A percentile compares a stretch with the other conserved stretches of the same genome.
These are phyloP conservation scores for Fusarium nelsonii DNA, from an alignment of 2,329 filamentous ascomycete species.

Conservation along the genomic window DNA sequence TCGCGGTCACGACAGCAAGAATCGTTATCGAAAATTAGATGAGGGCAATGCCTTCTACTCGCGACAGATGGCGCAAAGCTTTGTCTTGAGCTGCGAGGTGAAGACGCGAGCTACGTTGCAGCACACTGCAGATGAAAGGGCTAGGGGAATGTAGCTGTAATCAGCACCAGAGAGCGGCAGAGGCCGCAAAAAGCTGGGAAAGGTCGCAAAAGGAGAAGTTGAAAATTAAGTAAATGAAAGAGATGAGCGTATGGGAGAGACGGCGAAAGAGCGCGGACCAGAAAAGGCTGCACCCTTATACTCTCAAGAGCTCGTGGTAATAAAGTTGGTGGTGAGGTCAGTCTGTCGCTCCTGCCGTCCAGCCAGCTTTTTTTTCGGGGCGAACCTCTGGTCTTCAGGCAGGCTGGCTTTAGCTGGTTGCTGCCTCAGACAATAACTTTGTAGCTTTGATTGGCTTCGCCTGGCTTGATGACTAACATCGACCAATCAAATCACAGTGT, in stretches of 20 bases:
- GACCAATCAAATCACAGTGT: slow-evolving; percentile 48
- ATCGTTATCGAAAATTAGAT: slow-evolving; percentile 8
- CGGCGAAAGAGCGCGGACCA: slow-evolving; percentile 36
- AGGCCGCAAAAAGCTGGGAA: slow-evolving; percentile 19
- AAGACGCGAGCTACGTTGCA: slow-evolving; percentile 32
- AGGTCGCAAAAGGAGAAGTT: slow-evolving; percentile 25
- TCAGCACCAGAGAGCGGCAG: slow-evolving; percentile 25
- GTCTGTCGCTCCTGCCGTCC: slow-evolving; percentile 38
- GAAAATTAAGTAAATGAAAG: slow-evolving; percentile 29
- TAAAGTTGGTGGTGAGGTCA: slow-evolving; percentile 48
- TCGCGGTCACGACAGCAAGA: slow-evolving; percentile 14
- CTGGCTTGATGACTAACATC: slow-evolving; percentile 42
- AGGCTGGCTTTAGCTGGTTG: slow-evolving; percentile 45
- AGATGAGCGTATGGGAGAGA: slow-evolving; percentile 32
- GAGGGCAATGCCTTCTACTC: not conserved
- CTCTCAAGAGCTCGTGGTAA: slow-evolving; percentile 45
- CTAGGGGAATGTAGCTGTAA: slow-evolving; percentile 31
- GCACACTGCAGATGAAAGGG: slow-evolving; percentile 16
- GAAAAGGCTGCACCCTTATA: slow-evolving; percentile 49
- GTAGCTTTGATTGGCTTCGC: slow-evolving; percentile 48
- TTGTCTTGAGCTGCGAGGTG: slow-evolving; percentile 13
- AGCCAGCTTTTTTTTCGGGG: slow-evolving; percentile 53
- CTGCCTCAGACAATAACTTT: slow-evolving; percentile 54
- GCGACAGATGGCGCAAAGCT: slow-evolving; percentile 25
- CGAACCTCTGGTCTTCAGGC: slow-evolving; percentile 35